Conservation (phyloP, 257 asterid species). For the Cruciata laevipes region DNA sequence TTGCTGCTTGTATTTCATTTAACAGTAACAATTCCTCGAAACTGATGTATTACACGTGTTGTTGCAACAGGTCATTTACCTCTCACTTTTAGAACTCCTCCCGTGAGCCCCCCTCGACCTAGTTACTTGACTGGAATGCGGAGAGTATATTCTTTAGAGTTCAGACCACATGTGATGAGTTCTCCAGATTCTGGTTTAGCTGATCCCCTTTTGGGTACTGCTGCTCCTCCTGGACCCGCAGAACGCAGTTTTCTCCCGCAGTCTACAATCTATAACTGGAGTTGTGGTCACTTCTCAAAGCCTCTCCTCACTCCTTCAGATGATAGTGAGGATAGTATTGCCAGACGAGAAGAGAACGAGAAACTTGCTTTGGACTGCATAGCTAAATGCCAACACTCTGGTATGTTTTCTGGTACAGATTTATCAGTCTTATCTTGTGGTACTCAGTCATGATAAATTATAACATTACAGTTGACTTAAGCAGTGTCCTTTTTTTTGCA, state of each 20-base stretch:
- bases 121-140: constrained; percentile 85
- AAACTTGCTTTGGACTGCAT: constrained; percentile 73
- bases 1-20: constrained; percentile 7
- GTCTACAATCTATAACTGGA: constrained; percentile 86
- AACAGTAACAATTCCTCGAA: background rate
- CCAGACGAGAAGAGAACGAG: constrained; percentile 84
- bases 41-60: constrained; percentile 10
- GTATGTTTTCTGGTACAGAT: constrained; percentile 39
- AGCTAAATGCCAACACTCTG: constrained; percentile 77
- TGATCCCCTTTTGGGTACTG: constrained; percentile 82
- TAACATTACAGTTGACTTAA: background rate
- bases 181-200: constrained; percentile 94
- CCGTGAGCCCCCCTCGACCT: constrained; percentile 98
- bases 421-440: background rate
- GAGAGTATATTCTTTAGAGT: constrained; percentile 94
- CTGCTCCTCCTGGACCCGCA: constrained; percentile 62
- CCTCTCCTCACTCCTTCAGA: constrained; percentile 87
- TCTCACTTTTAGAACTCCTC: constrained; percentile 93
- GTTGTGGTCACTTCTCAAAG: constrained; percentile 97
- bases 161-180: constrained; percentile 81
- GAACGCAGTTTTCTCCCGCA: constrained; percentile 97
- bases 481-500: constrained; percentile 25
- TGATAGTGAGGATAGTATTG: constrained; percentile 72
- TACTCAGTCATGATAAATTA: background rate
- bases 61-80: constrained; percentile 68